Evolutionary conservation across 2,329 filamentous ascomycete genomes (phyloP).

Genomic region (Fusarium multiceps): DNA sequence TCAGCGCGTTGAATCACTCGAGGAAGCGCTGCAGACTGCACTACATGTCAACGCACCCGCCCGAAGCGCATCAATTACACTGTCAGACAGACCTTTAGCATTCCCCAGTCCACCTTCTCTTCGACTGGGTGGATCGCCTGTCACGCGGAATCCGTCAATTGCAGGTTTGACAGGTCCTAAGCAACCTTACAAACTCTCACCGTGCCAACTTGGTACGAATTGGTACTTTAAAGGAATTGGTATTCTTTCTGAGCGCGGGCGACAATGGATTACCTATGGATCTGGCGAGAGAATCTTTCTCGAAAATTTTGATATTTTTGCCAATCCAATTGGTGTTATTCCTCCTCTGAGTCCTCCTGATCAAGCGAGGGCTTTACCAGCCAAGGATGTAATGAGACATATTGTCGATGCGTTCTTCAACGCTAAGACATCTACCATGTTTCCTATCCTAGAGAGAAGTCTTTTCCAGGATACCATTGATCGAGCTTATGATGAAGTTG

Average conservation of each 20-base stretch:
- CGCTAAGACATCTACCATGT: slow-evolving; percentile 23
- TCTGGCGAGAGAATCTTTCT: slow-evolving; percentile 35
- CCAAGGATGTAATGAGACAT: neutral
- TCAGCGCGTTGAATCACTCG: slow-evolving; percentile 34
- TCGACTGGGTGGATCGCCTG: slow-evolving; percentile 3
- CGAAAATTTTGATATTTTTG: slow-evolving; percentile 34
- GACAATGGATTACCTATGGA: slow-evolving; percentile 36
- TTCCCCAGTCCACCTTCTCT: slow-evolving; percentile 10
- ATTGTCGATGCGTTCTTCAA: slow-evolving; percentile 25
- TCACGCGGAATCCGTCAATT: neutral
- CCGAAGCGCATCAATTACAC: slow-evolving; percentile 20
- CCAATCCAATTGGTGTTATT: slow-evolving; percentile 3
- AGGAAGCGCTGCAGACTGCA: slow-evolving; percentile 28
- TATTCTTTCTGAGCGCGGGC: slow-evolving; percentile 24
- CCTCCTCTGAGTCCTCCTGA: slow-evolving; percentile 12
- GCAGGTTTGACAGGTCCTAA: neutral
- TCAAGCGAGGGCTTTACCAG: slow-evolving; percentile 8
- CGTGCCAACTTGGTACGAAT: slow-evolving; percentile 31
- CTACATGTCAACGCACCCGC: neutral
- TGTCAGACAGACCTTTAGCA: slow-evolving; percentile 8
- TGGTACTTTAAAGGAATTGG: slow-evolving; percentile 39
- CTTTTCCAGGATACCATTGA: slow-evolving; percentile 20
- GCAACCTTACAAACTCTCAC: slow-evolving; percentile 18
- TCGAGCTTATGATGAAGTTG: slow-evolving; percentile 10
- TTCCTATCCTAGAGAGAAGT: slow-evolving; percentile 19